These are phyloP conservation scores for Delitschia confertaspora DNA, from an alignment of 495 filamentous ascomycete species.

Conservation along the genomic window DNA sequence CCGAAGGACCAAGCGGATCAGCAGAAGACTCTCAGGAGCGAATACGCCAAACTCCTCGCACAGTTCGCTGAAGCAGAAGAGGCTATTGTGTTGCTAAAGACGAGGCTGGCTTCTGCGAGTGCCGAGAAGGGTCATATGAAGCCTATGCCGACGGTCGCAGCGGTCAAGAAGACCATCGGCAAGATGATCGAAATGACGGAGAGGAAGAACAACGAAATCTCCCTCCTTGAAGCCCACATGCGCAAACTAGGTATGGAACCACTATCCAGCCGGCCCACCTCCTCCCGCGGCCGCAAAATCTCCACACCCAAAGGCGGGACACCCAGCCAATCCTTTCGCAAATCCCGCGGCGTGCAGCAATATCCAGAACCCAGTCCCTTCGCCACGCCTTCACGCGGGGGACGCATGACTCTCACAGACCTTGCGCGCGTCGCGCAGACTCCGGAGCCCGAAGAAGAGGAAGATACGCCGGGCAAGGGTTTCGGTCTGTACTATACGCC, in stretches of 20 bases:
- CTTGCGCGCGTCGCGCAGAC: slow-evolving; percentile 38
- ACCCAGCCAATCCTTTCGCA: slow-evolving; percentile 1
- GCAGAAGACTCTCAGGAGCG: slow-evolving; percentile 69
- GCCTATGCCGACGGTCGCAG: slow-evolving; percentile 75
- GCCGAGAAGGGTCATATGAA: slow-evolving; percentile 30
- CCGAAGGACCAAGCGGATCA: slow-evolving; percentile 70
- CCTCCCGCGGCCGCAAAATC: slow-evolving; percentile 1
- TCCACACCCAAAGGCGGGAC: slow-evolving; percentile 10
- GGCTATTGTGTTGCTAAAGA: slow-evolving; percentile 67
- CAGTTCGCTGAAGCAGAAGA: slow-evolving; percentile 72
- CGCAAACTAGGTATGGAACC: slow-evolving; percentile 47
- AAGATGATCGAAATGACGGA: slow-evolving; percentile 92
- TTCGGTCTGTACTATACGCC: slow-evolving; percentile 35
- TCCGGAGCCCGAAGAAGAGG: slow-evolving; percentile 30
- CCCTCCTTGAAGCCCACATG: slow-evolving; percentile 80
- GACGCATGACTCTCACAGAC: slow-evolving; percentile 29
- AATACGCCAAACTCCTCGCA: slow-evolving; percentile 59
- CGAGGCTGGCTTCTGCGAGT: slow-evolving; percentile 57
- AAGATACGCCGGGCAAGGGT: slow-evolving; percentile 8
- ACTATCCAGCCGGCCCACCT: slow-evolving; percentile 4
- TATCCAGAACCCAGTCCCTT: slow-evolving; percentile 54
- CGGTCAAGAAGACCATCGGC: slow-evolving; percentile 77
- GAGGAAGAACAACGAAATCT: slow-evolving; percentile 76
- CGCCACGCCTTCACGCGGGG: slow-evolving; percentile 40
- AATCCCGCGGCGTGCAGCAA: slow-evolving; percentile 1